These are phyloP conservation scores for Diaporthe destruens DNA, from an alignment of 2,329 filamentous ascomycete genomes.

Conservation along the genomic window DNA sequence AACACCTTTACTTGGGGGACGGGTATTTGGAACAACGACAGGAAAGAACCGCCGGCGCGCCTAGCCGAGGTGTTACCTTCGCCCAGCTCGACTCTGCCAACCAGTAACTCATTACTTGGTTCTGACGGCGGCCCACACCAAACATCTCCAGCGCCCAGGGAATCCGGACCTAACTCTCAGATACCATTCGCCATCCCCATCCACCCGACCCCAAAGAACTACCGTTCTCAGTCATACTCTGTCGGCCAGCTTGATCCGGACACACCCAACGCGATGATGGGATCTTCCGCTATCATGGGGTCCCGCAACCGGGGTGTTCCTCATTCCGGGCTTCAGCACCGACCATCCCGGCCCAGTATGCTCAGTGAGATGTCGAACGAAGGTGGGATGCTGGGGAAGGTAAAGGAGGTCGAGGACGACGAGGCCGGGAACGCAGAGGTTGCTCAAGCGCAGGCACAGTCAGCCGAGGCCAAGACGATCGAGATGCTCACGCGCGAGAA, in stretches of 20 bases:
- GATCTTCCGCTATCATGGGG: constrained; percentile 61
- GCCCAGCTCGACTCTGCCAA: constrained; percentile 72
- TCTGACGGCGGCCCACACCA: constrained; percentile 61
- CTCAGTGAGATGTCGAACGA: constrained; percentile 79
- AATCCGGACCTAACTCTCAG: constrained; percentile 69
- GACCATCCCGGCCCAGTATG: constrained; percentile 83
- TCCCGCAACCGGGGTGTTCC: constrained; percentile 66
- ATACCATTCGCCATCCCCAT: constrained; percentile 90
- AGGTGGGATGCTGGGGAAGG: constrained; percentile 72
- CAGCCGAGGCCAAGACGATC: constrained; percentile 71
- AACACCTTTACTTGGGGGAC: constrained; percentile 78
- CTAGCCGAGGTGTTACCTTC: constrained; percentile 81
- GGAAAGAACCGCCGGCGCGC: constrained; percentile 81
- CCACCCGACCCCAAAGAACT: constrained; percentile 91
- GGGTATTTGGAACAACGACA: constrained; percentile 85
- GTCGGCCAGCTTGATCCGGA: constrained; percentile 90
- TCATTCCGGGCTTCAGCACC: constrained; percentile 80
- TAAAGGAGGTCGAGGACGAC: constrained; percentile 78
- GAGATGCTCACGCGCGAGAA: constrained; percentile 74
- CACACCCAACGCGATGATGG: constrained; percentile 56
- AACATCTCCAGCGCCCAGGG: constrained; percentile 64
- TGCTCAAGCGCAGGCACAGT: constrained; percentile 62
- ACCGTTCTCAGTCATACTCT: constrained; percentile 96
- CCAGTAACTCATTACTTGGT: constrained; percentile 62
- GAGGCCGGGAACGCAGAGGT: constrained; percentile 61